Percentiles rank a stretch among this genome's conserved stretches.
These are phyloP conservation scores for Colletotrichum costaricense DNA, from an alignment of 2,329 filamentous ascomycete species.

Conservation along the genomic window DNA sequence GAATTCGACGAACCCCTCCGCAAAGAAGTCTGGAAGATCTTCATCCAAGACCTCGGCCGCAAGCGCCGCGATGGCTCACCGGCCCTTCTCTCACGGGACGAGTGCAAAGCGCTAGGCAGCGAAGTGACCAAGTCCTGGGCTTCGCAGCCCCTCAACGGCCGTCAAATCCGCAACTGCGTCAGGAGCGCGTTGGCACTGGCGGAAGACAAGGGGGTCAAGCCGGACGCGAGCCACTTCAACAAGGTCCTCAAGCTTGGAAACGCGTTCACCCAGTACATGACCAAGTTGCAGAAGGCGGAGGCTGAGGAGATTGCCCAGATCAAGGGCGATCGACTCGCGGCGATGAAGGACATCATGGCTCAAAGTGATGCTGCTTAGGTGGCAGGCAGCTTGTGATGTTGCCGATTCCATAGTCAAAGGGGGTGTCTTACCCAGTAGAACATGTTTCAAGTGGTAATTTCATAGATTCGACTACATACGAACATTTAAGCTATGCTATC, in stretches of 20 bases:
- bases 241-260: neutral
- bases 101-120: rapidly evolving
- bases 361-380: no score
- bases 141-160: neutral
- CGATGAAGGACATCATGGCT: neutral
- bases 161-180: neutral
- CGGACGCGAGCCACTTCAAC: neutral
- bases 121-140: neutral
- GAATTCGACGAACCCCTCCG: neutral
- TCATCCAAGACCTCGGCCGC: neutral
- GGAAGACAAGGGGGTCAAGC: neutral
- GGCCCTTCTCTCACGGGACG: rapidly evolving
- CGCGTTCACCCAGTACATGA: neutral
- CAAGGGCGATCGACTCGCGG: neutral
- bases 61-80: neutral
- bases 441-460: no score
- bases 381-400: no score
- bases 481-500: no score
- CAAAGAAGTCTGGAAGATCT: neutral
- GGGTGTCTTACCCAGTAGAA: no score
- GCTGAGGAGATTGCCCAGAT: neutral
- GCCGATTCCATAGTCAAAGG: no score
- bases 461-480: no score
- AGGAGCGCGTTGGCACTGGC: neutral
- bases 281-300: neutral